Evolutionary conservation across 1,284 basidiomycete species (phyloP).

Genomic region (Pseudozyma hubeiensis): DNA sequence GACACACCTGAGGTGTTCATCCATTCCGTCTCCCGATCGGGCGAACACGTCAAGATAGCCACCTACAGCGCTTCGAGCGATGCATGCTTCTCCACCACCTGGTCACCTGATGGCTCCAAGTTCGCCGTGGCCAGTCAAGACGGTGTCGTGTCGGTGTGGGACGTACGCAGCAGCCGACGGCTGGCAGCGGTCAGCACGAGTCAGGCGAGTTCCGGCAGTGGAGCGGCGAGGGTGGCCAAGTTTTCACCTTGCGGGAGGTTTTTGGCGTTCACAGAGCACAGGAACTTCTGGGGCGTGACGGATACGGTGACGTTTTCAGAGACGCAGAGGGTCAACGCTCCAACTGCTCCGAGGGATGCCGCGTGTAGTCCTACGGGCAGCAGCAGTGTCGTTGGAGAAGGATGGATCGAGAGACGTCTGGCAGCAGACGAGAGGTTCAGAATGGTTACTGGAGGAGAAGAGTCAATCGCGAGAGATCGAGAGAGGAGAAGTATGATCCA

Average conservation of each 20-base stretch:
- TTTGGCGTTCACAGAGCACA: conserved; percentile 59
- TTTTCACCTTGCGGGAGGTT: conserved; percentile 54
- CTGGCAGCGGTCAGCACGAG: conserved; percentile 54
- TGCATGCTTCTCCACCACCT: conserved; percentile 83
- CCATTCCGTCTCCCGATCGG: conserved; percentile 34
- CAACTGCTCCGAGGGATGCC: conserved; percentile 5
- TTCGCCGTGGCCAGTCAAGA: conserved; percentile 89
- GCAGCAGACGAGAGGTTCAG: conserved; percentile 31
- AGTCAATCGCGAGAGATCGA: conserved; percentile 23
- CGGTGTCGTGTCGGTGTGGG: conserved; percentile 77
- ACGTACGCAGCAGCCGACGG: conserved; percentile 65
- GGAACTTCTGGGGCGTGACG: conserved; percentile 48
- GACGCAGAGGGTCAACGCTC: conserved; percentile 36
- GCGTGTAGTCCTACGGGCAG: neutral
- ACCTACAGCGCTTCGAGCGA: conserved; percentile 68
- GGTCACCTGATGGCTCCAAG: conserved; percentile 81
- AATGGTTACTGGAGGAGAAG: conserved; percentile 19
- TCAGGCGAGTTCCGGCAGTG: conserved; percentile 39
- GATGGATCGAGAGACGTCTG: conserved; percentile 6
- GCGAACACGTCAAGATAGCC: conserved; percentile 48
- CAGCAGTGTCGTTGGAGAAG: neutral
- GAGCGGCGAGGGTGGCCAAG: conserved; percentile 55
- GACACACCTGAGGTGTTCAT: conserved; percentile 82
- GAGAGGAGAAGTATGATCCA: conserved; percentile 39
- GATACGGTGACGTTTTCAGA: conserved; percentile 51